Conservation (phyloP, 495 filamentous ascomycete genomes). For the Aspergillus biplanus region DNA sequence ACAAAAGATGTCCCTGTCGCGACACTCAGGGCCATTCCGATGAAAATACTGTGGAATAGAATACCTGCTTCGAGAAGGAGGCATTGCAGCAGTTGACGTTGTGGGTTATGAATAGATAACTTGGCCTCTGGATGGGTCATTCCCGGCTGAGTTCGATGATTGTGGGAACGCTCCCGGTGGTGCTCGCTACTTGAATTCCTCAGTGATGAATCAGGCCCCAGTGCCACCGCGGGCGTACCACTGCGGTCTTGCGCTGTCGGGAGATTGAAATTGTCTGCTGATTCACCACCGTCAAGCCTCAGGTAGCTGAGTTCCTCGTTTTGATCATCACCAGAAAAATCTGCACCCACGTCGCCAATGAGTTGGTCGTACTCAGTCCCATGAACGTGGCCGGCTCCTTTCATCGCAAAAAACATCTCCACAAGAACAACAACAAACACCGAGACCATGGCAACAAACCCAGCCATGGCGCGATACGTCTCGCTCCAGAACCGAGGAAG, state of each 20-base stretch:
- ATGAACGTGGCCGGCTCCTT: slow-evolving; percentile 55
- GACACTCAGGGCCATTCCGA: slow-evolving; percentile 87
- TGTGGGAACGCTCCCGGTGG: slow-evolving; percentile 14
- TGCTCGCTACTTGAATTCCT: slow-evolving; percentile 15
- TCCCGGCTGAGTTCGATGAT: slow-evolving; percentile 22
- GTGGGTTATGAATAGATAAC: slow-evolving; percentile 42
- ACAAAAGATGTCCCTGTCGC: slow-evolving; percentile 76
- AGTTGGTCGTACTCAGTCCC: slow-evolving; percentile 50
- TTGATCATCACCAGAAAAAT: slow-evolving; percentile 26
- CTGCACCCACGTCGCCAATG: slow-evolving; percentile 36
- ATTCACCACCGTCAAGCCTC: slow-evolving; percentile 26
- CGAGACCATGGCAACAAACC: slow-evolving; percentile 76
- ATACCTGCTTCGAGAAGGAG: slow-evolving; percentile 83
- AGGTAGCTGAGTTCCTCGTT: slow-evolving; percentile 27
- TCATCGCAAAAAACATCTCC: slow-evolving; percentile 74
- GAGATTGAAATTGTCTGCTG: slow-evolving; percentile 30
- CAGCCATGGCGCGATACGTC: slow-evolving; percentile 75
- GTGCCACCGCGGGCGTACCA: slow-evolving; percentile 11
- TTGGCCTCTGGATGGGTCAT: slow-evolving; percentile 26
- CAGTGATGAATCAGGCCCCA: slow-evolving; percentile 9
- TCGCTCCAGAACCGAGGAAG: slow-evolving; percentile 74
- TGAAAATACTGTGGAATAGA: slow-evolving; percentile 85
- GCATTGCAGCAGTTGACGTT: slow-evolving; percentile 74
- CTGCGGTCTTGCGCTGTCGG: slow-evolving; percentile 26
- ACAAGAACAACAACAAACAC: slow-evolving; percentile 74